phyloP scores from a whole-genome alignment of 192 early-diverging fungal genomes.

The Mortierella claussenii region DNA sequence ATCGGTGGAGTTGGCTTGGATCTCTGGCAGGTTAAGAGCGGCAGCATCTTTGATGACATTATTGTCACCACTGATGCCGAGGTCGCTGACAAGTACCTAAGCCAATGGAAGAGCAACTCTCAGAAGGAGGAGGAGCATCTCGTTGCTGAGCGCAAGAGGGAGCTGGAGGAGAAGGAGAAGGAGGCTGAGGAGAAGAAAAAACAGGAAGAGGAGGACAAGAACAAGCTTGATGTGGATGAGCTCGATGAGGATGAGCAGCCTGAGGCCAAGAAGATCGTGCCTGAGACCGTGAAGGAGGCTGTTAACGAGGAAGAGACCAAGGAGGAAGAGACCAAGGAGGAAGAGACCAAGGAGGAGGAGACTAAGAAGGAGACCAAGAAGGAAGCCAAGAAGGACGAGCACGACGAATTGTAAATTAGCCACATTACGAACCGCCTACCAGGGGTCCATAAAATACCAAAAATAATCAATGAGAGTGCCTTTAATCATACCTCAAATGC shows the following conservation, averaged over 20 bases:
- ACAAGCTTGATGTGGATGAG: constrained; percentile 4
- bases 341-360: constrained; percentile 15
- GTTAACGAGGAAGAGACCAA: constrained; percentile 1
- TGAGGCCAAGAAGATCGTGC: constrained; percentile 2
- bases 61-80: constrained; percentile 85
- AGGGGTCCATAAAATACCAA: too few relatives aligned
- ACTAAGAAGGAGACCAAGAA: constrained; percentile 22
- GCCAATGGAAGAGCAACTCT: constrained; percentile 25
- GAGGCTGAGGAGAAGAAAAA: constrained; percentile 16
- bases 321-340: background rate
- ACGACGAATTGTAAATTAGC: constrained; percentile 55
- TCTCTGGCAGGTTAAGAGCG: constrained; percentile 95
- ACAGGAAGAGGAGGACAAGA: constrained; percentile 24
- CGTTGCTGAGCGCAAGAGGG: constrained; percentile 14
- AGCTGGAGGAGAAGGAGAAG: constrained; percentile 31
- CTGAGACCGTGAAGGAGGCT: constrained; percentile 13
- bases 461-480: too few relatives aligned
- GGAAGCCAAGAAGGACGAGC: constrained; percentile 20
- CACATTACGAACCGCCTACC: too few relatives aligned
- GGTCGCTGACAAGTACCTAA: constrained; percentile 72
- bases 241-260: constrained; percentile 20
- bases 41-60: constrained; percentile 94
- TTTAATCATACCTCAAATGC: too few relatives aligned
- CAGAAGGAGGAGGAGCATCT: constrained; percentile 10
- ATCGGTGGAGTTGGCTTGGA: constrained; percentile 92